Conservation (phyloP, 805 yeast genomes). For the Saccharomycopsis selenospora region DNA sequence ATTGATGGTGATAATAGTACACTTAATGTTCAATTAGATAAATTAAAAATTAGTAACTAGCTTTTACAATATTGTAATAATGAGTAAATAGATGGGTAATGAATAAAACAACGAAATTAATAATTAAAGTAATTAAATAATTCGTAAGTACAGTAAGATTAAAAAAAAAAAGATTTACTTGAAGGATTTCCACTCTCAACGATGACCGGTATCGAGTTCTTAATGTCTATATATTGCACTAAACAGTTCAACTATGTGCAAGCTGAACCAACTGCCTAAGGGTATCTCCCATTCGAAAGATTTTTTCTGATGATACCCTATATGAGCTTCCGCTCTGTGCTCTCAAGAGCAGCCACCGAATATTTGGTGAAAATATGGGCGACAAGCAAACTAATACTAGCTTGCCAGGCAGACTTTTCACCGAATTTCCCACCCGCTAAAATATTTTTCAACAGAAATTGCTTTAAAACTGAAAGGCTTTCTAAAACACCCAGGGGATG, state of each 20-base stretch:
- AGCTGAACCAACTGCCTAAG: constrained; percentile 2
- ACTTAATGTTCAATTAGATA: not conserved
- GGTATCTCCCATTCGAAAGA: constrained; percentile 1
- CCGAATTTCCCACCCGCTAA: constrained; percentile 2
- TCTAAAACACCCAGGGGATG: not conserved
- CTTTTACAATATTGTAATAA: too few species aligned
- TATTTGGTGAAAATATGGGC: not conserved
- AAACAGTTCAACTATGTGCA: not conserved
- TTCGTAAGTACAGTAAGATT: not conserved
- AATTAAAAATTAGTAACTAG: not conserved
- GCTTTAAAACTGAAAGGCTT: not conserved
- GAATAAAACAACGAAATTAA: too few species aligned
- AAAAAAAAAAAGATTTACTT: not conserved
- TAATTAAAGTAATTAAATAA: not conserved
- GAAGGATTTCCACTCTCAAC: not conserved
- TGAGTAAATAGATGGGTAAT: too few species aligned
- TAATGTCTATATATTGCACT: constrained; percentile 2
- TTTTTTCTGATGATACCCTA: constrained; percentile 2
- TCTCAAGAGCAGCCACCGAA: constrained; percentile 1
- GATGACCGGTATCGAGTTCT: constrained; percentile 4
- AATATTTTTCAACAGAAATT: not conserved
- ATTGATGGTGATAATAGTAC: too few species aligned
- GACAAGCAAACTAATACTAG: not conserved
- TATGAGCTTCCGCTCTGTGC: constrained; percentile 2
- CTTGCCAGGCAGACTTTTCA: constrained; percentile 3